A percentile compares a stretch with the other conserved stretches of the same genome.
Evolutionary conservation across 257 asterid species (phyloP).

Genomic region (Anisodus tanguticus): DNA sequence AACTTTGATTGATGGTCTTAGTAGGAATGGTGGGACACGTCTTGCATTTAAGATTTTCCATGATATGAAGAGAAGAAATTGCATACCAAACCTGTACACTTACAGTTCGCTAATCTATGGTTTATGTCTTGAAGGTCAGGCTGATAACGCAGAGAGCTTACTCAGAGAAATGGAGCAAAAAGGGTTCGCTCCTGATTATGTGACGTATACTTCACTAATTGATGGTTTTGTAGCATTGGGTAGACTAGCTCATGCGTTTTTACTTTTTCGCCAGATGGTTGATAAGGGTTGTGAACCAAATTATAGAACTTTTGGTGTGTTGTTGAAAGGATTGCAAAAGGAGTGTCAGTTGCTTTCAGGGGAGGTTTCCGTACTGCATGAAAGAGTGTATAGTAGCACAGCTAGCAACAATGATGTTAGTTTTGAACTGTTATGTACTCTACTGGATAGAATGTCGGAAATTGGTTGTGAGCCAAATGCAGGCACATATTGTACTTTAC

Average conservation of each 20-base stretch:
- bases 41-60: constrained; percentile 73
- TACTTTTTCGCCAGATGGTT: constrained; percentile 65
- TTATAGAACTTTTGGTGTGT: constrained; percentile 61
- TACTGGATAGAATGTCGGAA: constrained; percentile 69
- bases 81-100: constrained; percentile 79
- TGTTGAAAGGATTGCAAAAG: constrained; percentile 76
- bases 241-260: constrained; percentile 69
- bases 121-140: constrained; percentile 69
- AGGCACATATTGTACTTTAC: constrained; percentile 59
- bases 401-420: constrained; percentile 47
- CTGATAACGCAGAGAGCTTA: constrained; percentile 62
- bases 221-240: constrained; percentile 71
- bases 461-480: constrained; percentile 64
- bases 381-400: constrained; percentile 37
- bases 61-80: constrained; percentile 67
- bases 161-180: constrained; percentile 64
- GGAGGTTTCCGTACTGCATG: constrained; percentile 48
- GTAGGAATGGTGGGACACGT: constrained; percentile 61
- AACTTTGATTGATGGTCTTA: constrained; percentile 78
- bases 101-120: constrained; percentile 81
- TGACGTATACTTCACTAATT: constrained; percentile 77
- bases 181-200: constrained; percentile 71
- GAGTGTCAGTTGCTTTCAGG: constrained; percentile 48
- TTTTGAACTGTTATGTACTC: constrained; percentile 48
- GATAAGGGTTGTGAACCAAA: constrained; percentile 71